Base-by-base conservation (phyloP, 1,139 yeast species). In the Geotrichum carabidarum region DNA sequence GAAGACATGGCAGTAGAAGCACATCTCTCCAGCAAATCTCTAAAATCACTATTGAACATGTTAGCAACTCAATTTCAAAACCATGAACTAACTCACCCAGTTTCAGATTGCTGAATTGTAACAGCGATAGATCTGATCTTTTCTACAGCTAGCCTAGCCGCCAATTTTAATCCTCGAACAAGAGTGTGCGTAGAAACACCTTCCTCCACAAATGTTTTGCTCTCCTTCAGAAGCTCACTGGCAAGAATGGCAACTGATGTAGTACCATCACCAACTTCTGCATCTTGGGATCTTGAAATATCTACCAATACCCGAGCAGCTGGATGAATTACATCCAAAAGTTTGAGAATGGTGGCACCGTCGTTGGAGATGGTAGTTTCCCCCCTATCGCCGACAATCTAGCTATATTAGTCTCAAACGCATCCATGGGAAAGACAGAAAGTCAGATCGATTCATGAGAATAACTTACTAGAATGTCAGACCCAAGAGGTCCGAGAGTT, bases 221-320 rank as follows among this genome's bases (percentile, higher is more conserved):
- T 83, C 71, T 93, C 98, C 68, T 89, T 89, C 72, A 93, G 79
- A 60, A 93, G 79, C 72, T 93, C 99, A 55, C 98, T 97, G 1
- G 99, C 98, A 61, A 93, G 73, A 48, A 93, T 79, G 0, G 98
- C 89, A 12, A 94, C 99, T 43, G 96, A 84, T 0, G 99, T 93
- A 43, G 99, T 93, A 62, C 99, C 99, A 71, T 93, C 99, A 60
- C 99, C 99, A 56, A 93, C 98, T 72, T 93, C 99, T 22, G 97
- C 96, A 72, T 93, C 99, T 73, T 93, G 99, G 1, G 98, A 84
- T 67, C 96, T 81, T 12, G 97, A 88, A 58, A 93, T 88, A 70
- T 93, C 99, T 53, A 93, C 99, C 62, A 93, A 75, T 70, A 93
- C 85, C 69, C 87, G 86, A 11, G 99, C 99, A 14, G 99, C 99